phyloP scores from a whole-genome alignment of 169 alveolate genomes.

The Perkinsus marinus region DNA sequence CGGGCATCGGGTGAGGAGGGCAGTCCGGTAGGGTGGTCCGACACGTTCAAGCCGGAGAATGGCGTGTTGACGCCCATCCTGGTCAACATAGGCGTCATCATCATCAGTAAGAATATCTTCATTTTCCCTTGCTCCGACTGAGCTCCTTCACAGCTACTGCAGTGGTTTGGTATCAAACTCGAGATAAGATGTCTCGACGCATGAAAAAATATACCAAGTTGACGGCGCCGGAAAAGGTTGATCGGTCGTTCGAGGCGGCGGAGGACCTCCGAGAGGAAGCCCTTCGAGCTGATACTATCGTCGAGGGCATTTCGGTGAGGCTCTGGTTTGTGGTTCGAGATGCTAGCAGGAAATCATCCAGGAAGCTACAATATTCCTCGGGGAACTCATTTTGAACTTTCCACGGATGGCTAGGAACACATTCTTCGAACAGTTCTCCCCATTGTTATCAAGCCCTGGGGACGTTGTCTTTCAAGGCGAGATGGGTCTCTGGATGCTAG shows the following conservation, averaged over 20 bases:
- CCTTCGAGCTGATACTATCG: neutral
- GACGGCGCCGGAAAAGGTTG: neutral
- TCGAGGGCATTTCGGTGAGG: neutral
- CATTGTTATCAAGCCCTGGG: too few species aligned
- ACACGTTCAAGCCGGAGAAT: neutral
- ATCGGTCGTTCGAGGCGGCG: neutral
- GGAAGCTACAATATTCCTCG: too few species aligned
- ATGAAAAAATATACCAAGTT: neutral
- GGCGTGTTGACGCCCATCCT: neutral
- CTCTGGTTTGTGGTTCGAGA: too few species aligned
- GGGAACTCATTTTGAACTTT: too few species aligned
- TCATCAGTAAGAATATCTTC: neutral
- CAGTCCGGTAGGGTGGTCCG: neutral
- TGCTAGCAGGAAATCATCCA: too few species aligned
- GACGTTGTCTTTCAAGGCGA: too few species aligned
- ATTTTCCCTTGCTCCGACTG: too few species aligned
- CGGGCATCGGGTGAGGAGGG: neutral
- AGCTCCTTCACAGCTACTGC: neutral
- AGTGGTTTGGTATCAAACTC: neutral
- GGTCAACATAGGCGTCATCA: neutral
- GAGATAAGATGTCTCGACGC: neutral
- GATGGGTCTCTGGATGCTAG: too few species aligned
- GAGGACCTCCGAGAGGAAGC: neutral
- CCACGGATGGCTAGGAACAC: too few species aligned
- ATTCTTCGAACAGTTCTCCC: too few species aligned